Base-by-base conservation (phyloP, 2,329 filamentous ascomycete genomes). In the Paradendryphiella salina region DNA sequence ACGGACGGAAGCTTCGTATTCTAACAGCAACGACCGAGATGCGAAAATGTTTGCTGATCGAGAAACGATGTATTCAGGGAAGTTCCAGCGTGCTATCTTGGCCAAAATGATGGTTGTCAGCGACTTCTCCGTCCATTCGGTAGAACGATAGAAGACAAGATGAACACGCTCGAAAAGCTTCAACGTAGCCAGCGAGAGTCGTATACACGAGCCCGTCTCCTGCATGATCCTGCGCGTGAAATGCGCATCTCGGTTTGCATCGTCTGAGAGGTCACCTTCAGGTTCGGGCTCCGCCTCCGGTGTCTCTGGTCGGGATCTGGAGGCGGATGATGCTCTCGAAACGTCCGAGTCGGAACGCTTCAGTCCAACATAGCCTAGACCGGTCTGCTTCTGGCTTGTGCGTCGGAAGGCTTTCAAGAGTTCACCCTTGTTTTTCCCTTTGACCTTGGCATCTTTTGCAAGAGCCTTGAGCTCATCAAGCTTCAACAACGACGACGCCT, bases 91-190 rank as follows among this genome's bases (percentile, higher is more conserved):
- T 1, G 92, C 89, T 50, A 96, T 96, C 57, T 93, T 92, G 6
- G 94, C 90, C 4, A 99, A 80, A 36, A 99, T 96, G 46, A 97
- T 93, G 0, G 92, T 93, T 1, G 90, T 97, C 11, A 99, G 77
- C 1, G 93, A 96, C 71, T 96, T 97, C 64, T 97, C 93, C 0
- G 92, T 96, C 94, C 94, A 99, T 70, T 96, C 89, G 0, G 90
- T 95, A 8, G 92, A 96, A 51, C 93, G 83, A 72, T 97, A 97
- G 71, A 96, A 99, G 21, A 99, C 91, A 2, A 99, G 77, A 74
- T 97, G 94, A 0, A 97, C 91, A 20, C 94, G 84, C 71, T 96
- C 91, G 64, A 99, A 99, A 0, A 99, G 81, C 64, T 86, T 90
- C 56, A 91, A 82, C 0, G 86, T 81, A 0, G 82, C 75, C 0